Evolutionary conservation across 2,329 filamentous ascomycete genomes (phyloP), one percentile per base, ranked within the genome.

Genomic region (Paecilomyces variotii): DNA sequence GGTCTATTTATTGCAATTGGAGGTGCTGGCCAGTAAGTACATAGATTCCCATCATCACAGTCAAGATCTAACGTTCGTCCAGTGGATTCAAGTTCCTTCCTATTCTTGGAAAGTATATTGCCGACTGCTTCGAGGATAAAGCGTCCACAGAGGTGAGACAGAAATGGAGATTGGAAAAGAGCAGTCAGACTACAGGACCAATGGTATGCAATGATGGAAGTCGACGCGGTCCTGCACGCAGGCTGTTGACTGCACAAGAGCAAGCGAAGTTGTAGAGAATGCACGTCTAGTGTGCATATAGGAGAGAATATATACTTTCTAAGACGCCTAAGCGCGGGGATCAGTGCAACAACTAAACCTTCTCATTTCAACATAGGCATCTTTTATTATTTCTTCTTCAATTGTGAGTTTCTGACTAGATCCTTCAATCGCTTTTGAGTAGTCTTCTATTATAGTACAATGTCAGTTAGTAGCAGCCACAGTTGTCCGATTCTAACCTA

Each of bases 101-200:
- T 0, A 79, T 88, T 6, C 72, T 89, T 12, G 86, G 86, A 6
- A 81, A 84, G 39, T 83, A 82, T 68, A 78, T 87, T 39, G 79
- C 80, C 2, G 84, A 87, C 63, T 81, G 80, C 59, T 74, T 88
- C 58, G 68, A 79, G 59, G 68, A 71, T 10, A 70, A 67, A 24
- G 68, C 69, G 72, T 79, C 30, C 63, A 70, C 76, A 7, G 80
- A 81, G 58, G 82, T 91, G 63, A 76, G 74, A 32, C 79, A 80
- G 53, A 89, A 87, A 80, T 90, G 85, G 79, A 62, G 59, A 53
- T 57, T 69, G 49, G 39, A 45, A 19, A 45, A 9, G n/a, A 9
- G 5, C n/a, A 45, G n/a, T 14, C 14, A n/a, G 19, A 19, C n/a
- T 45, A 24, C n/a, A 9, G 39, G 39, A 4, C 39, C 39, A 0